Evolutionary conservation across 768 basidiomycete species (phyloP).

Genomic region (Myochromella boudieri): DNA sequence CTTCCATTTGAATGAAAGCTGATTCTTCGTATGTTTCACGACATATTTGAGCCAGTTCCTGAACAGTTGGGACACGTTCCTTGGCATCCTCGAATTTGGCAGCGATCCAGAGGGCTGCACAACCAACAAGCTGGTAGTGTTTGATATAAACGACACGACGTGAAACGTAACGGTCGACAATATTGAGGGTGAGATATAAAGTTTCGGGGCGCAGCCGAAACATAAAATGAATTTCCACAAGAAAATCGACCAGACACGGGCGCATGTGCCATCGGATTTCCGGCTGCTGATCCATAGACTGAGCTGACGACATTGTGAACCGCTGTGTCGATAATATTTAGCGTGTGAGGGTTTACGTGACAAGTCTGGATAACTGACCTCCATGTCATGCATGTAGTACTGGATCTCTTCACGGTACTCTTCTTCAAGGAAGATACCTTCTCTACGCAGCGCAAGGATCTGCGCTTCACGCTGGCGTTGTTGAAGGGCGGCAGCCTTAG

Average conservation of each 20-base stretch:
- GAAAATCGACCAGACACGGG: conserved; percentile 96
- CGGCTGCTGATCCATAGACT: conserved; percentile 99
- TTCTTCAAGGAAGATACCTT: conserved; percentile 84
- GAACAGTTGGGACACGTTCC: conserved; percentile 94
- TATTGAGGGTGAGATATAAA: conserved; percentile 96
- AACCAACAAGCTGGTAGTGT: conserved; percentile 98
- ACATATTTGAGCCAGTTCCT: conserved; percentile 93
- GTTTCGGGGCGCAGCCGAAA: conserved; percentile 98
- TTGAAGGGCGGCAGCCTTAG: conserved; percentile 56
- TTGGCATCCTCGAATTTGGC: conserved; percentile 99
- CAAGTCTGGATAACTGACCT: conserved; percentile 60
- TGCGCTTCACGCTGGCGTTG: conserved; percentile 73
- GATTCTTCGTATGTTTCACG: conserved; percentile 96
- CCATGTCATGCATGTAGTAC: conserved; percentile 96
- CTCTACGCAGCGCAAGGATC: conserved; percentile 64
- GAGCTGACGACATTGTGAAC: conserved; percentile 85
- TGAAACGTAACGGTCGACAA: conserved; percentile 98
- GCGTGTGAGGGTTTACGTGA: conserved; percentile 13
- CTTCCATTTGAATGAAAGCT: conserved; percentile 99
- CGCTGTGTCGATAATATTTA: conserved; percentile 35
- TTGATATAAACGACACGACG: conserved; percentile 98
- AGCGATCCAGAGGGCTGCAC: conserved; percentile 98
- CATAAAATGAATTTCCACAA: conserved; percentile 97
- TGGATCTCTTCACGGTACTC: conserved; percentile 94
- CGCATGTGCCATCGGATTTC: conserved; percentile 99